Conservation (phyloP, 2,329 filamentous ascomycete genomes). For the Passalora sequoiae region DNA sequence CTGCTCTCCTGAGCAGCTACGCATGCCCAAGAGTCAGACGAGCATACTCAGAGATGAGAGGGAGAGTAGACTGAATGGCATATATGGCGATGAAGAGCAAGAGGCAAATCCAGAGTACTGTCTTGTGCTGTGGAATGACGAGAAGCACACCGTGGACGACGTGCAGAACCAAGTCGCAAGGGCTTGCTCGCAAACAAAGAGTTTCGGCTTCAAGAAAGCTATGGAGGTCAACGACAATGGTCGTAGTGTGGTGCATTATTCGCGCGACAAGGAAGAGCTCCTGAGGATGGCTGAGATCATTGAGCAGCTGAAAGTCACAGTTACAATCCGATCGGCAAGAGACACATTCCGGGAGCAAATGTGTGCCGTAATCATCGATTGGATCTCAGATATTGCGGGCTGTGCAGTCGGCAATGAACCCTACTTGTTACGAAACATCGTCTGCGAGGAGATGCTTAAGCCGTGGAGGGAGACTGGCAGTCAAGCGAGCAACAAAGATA, state of each 20-base stretch:
- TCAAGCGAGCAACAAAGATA: conserved; percentile 68
- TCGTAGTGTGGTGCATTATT: conserved; percentile 75
- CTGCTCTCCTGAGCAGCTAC: conserved; percentile 91
- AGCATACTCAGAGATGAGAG: conserved; percentile 77
- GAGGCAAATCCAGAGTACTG: conserved; percentile 67
- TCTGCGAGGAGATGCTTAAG: conserved; percentile 88
- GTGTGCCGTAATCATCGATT: conserved; percentile 96
- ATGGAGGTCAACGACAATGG: conserved; percentile 87
- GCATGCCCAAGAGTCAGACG: conserved; percentile 75
- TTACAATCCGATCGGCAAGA: conserved; percentile 85
- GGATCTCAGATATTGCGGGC: conserved; percentile 87
- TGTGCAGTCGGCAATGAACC: conserved; percentile 78
- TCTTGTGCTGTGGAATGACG: conserved; percentile 92
- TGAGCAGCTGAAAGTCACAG: conserved; percentile 92
- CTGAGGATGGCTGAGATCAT: conserved; percentile 77
- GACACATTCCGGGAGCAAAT: conserved; percentile 98
- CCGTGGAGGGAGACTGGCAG: conserved; percentile 78
- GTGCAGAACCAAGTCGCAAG: conserved; percentile 85
- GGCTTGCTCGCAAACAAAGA: conserved; percentile 69
- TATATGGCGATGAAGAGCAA: conserved; percentile 60
- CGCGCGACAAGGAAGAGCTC: conserved; percentile 64
- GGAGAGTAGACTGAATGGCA: conserved; percentile 65
- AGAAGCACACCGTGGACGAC: conserved; percentile 93
- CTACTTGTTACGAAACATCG: conserved; percentile 68
- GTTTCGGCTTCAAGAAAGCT: conserved; percentile 67